Conservation (phyloP, 2,329 filamentous ascomycete species). For the Cadophora luteo-olivacea region DNA sequence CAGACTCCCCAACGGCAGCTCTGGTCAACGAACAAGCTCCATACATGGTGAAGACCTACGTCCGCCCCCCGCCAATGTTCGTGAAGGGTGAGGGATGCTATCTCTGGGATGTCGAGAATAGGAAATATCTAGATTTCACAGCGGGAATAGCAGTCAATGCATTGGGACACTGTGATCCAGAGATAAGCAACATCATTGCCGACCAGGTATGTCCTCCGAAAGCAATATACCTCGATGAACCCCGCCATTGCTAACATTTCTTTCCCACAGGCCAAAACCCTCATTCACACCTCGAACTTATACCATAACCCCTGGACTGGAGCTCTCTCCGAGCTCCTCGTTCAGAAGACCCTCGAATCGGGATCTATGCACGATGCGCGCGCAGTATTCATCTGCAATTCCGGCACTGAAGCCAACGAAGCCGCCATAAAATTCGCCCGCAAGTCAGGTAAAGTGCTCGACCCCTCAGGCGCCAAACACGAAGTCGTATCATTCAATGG, state of each 20-base stretch:
- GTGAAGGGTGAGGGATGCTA: conserved; percentile 86
- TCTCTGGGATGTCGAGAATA: conserved; percentile 88
- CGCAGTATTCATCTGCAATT: conserved; percentile 93
- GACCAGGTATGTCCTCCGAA: conserved; percentile 65
- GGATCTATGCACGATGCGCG: conserved; percentile 83
- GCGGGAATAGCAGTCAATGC: conserved; percentile 95
- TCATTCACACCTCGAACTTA: conserved; percentile 93
- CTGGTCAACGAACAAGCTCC: conserved; percentile 78
- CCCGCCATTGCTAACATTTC: background rate
- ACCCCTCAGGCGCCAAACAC: conserved; percentile 74
- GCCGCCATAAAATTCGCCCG: conserved; percentile 96
- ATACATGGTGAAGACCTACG: conserved; percentile 96
- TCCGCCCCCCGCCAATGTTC: conserved; percentile 88
- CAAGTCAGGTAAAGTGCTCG: conserved; percentile 81
- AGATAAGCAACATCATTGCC: conserved; percentile 75
- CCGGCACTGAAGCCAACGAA: conserved; percentile 95
- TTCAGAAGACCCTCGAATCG: conserved; percentile 79
- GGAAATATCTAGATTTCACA: conserved; percentile 92
- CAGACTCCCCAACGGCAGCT: conserved; percentile 75
- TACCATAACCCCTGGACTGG: conserved; percentile 98
- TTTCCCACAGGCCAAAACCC: conserved; percentile 63
- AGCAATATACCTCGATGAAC: conserved; percentile 25
- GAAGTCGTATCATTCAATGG: conserved; percentile 91
- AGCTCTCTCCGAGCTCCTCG: conserved; percentile 81
- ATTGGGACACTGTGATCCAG: conserved; percentile 87